Evolutionary conservation across 257 asterid species (phyloP), one percentile per base, ranked within the genome.

Genomic region (Striga asiatica): DNA sequence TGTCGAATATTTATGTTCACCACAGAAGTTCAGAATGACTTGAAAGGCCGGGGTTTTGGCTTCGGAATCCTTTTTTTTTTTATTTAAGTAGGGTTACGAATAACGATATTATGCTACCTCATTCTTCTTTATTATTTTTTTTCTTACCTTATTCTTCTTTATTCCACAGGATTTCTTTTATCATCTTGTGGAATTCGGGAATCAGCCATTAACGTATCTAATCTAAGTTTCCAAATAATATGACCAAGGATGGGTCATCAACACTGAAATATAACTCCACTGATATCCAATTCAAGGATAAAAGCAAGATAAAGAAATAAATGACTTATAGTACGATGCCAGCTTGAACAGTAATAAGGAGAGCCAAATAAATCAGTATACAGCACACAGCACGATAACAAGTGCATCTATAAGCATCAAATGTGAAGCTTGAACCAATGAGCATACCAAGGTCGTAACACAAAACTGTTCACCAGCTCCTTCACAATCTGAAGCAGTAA

Each of bases 401-500:
- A 58, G 47, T 50, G 39, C 37, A 65, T 27, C 28, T 43, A 59
- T 60, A 50, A 64, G 51, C 61, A 65, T 22, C 54, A 66, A 54
- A 32, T 21, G 17, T 39, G 39, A 59, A 59, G 37, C 27, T n/a
- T 41, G 56, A 66, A 50, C 29, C n/a, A 42, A 49, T 9, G 22
- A 61, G 66, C 89, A 63, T 88, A 92, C 99, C 99, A 92, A 74
- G 62, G 97, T 92, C 28, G 99, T 92, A 41, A 92, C 97, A 55
- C 99, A 84, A 61, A 92, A 92, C 75, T 88, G 99, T 83, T 92
- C 97, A 17, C 99, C 99, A 60, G 97, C 99, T 75, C 99, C 99
- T 84, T 92, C 99, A 73, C 99, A 92, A 63, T 92, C 99, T 47
- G 99, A 92, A 59, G 95, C 95, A 54, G 99, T 92, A 60, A 92